These are phyloP conservation scores for Lactarius hengduanensis DNA, from an alignment of 768 basidiomycete species.

Conservation along the genomic window DNA sequence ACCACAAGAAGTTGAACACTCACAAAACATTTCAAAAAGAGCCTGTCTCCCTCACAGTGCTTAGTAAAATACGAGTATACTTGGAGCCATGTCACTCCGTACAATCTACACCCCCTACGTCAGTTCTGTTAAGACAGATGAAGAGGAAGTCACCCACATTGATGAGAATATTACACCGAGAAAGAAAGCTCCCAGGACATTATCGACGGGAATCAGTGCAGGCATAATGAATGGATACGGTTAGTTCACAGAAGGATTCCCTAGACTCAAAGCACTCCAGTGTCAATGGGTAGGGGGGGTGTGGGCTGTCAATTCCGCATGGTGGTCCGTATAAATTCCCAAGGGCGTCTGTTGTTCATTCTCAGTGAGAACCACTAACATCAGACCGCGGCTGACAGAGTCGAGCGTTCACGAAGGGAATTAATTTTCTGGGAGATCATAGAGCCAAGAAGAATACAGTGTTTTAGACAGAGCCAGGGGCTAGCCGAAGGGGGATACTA, in stretches of 20 bases:
- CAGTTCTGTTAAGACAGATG: background rate
- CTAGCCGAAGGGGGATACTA: background rate
- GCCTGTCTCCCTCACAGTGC: slow-evolving; percentile 1
- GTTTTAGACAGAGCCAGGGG: background rate
- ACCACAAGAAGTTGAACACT: background rate
- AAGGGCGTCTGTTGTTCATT: background rate
- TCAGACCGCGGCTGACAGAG: background rate
- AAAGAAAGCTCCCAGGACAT: slow-evolving; percentile 8
- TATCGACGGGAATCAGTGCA: background rate
- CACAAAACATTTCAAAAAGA: slow-evolving; percentile 10
- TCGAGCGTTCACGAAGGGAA: background rate
- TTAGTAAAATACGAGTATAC: slow-evolving; percentile 6
- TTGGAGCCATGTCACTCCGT: slow-evolving; percentile 13
- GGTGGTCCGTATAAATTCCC: background rate
- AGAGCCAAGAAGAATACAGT: background rate
- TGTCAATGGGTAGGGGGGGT: too few relatives aligned
- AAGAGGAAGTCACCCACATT: background rate
- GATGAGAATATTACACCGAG: slow-evolving; percentile 13
- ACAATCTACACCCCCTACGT: slow-evolving; percentile 1
- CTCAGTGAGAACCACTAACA: background rate
- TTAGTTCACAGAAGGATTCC: background rate
- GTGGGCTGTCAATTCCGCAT: background rate
- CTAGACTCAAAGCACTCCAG: background rate
- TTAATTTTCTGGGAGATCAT: background rate
- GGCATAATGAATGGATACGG: background rate